Base-by-base conservation (phyloP, 306 rosid genomes). In the Lathyrus tuberosus region DNA sequence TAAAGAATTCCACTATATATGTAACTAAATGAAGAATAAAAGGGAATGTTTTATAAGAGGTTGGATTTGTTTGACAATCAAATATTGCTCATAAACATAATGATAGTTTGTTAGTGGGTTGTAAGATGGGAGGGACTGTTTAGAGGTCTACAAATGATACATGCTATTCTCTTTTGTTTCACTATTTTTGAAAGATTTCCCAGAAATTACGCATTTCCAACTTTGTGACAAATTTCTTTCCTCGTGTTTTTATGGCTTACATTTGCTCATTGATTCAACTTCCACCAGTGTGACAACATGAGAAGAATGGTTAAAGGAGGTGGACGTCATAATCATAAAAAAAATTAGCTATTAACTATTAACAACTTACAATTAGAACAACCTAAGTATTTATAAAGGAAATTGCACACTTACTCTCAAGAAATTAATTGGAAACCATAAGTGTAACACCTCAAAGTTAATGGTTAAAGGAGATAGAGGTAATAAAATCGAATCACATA, bases 141-240 rank as follows among this genome's bases (percentile, higher is more conserved):
- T 33, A 48, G 68, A 75, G 80, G 81, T 58, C 83, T 83, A 78
- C 78, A 31, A 31, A 30, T 4, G 35, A 30, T 30, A 30, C 35
- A 38, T 9, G 7, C 20, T 10, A 15, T 10, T 18, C 18, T 17
- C 46, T 6, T 30, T 30, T 30, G 10, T 67, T 65, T 75, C 83
- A 65, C 80, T n/a, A 3, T 26, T 67, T 56, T 44, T n/a, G 69
- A 82, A 35, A 72, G 83, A 82, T 70, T 74, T 78, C 73, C 67
- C 64, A 70, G 28, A 74, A 78, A 74, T 62, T 44, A 28, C 71
- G 83, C 80, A 66, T 70, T 78, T 65, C 66, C 51, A 60, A 60
- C 59, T 78, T 72, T 44, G 70, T 16, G 64, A 59, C 78, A 69
- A 57, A 47, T 74, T 48, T 65, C 57, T 69, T 77, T 58, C 42